phyloP scores from a whole-genome alignment of 345 rosid species.

The Melastoma malabathricum region DNA sequence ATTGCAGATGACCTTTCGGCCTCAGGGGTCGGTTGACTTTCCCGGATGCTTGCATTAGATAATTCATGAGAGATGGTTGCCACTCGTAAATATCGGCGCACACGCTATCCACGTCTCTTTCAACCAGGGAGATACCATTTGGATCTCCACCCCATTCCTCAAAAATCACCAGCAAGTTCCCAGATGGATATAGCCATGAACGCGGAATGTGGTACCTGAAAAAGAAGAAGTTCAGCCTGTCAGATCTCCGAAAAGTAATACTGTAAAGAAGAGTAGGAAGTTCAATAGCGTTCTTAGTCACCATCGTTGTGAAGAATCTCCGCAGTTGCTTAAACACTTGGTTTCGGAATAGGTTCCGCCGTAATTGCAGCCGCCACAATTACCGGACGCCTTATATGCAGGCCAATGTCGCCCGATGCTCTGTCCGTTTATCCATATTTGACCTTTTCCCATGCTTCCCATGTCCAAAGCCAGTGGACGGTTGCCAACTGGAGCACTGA shows the following conservation, averaged over 20 bases:
- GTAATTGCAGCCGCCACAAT: constrained; percentile 37
- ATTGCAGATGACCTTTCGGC: constrained; percentile 77
- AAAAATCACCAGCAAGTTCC: constrained; percentile 82
- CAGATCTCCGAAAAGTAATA: constrained; percentile 2
- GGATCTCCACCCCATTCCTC: constrained; percentile 99
- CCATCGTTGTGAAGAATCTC: constrained; percentile 96
- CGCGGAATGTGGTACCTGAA: constrained; percentile 85
- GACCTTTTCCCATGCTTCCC: constrained; percentile 49
- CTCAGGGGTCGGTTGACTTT: constrained; percentile 66
- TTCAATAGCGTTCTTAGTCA: constrained; percentile 11
- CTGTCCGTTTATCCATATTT: constrained; percentile 41
- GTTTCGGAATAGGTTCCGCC: constrained; percentile 60
- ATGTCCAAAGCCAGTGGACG: constrained; percentile 34
- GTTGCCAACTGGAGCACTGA: constrained; percentile 35
- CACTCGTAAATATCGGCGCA: constrained; percentile 89
- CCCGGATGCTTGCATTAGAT: constrained; percentile 70
- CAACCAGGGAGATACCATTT: constrained; percentile 63
- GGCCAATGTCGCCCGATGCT: constrained; percentile 44
- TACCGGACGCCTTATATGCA: constrained; percentile 30
- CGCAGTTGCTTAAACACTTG: constrained; percentile 76
- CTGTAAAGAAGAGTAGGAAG: not conserved
- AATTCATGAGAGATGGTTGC: constrained; percentile 87
- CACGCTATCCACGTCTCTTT: constrained; percentile 70
- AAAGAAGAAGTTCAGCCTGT: not conserved
- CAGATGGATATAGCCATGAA: constrained; percentile 83